Percentiles rank a stretch among this genome's conserved stretches.
phyloP scores from a whole-genome alignment of 768 basidiomycete species.

The Lentinus tigrinus region DNA sequence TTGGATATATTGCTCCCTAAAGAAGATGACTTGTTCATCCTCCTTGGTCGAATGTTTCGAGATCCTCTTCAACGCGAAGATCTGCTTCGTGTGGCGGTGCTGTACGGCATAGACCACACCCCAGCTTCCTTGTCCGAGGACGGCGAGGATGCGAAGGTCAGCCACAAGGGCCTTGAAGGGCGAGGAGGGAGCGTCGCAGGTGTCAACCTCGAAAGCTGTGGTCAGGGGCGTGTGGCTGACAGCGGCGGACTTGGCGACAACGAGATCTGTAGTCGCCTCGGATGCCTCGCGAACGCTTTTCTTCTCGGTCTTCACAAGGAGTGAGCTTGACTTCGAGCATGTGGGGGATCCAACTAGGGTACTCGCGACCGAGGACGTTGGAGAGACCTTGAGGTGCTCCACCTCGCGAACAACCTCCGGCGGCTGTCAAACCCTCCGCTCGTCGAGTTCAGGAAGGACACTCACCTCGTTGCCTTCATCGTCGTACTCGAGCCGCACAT shows the following conservation, averaged over 20 bases:
- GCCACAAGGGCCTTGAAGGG: neutral
- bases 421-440: too few species aligned
- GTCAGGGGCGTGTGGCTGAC: neutral
- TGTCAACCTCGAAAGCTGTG: neutral
- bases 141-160: conserved; percentile 16
- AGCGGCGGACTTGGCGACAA: neutral
- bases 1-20: conserved; percentile 3
- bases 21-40: neutral
- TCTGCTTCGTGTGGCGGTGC: conserved; percentile 1
- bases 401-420: neutral
- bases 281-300: too few species aligned
- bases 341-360: neutral
- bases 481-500: too few species aligned
- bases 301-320: too few species aligned
- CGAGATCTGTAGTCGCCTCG: neutral
- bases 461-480: too few species aligned
- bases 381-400: neutral
- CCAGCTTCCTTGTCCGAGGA: conserved; percentile 15
- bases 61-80: conserved; percentile 20
- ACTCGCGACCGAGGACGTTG: neutral
- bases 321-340: neutral
- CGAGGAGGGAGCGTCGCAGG: neutral
- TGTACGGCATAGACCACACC: conserved; percentile 18
- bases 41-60: conserved; percentile 8
- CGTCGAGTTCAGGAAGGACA: too few species aligned